Evolutionary conservation across 805 yeast species (phyloP).

Genomic region (Teunomyces funiuensis): DNA sequence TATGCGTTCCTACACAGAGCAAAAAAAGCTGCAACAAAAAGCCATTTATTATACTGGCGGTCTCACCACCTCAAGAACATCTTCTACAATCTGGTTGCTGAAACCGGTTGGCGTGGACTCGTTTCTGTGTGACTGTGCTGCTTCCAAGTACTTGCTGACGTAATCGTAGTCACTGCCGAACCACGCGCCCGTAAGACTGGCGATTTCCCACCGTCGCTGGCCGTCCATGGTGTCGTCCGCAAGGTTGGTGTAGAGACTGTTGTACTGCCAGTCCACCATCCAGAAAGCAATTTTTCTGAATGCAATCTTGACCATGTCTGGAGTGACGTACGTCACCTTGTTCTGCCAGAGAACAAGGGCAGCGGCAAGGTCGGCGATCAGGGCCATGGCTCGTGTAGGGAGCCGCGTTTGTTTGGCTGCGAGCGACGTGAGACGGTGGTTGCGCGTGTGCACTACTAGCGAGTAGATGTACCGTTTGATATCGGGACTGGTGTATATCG

Average conservation of each 20-base stretch:
- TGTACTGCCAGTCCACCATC: conserved; percentile 44
- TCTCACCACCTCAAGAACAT: conserved; percentile 29
- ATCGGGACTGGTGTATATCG: conserved; percentile 34
- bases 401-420: conserved; percentile 36
- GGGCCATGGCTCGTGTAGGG: conserved; percentile 31
- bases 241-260: conserved; percentile 12
- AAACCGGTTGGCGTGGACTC: conserved; percentile 31
- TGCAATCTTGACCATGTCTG: conserved; percentile 39
- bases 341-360: conserved; percentile 25
- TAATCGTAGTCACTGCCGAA: conserved; percentile 41
- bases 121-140: conserved; percentile 19
- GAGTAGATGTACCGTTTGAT: conserved; percentile 38
- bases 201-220: conserved; percentile 25
- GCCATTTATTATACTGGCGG: conserved; percentile 37
- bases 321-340: conserved; percentile 27
- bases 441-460: conserved; percentile 34
- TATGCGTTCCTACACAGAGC: neutral
- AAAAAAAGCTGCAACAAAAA: neutral
- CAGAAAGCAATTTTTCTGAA: conserved; percentile 41
- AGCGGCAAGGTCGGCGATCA: conserved; percentile 26
- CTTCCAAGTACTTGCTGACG: conserved; percentile 28
- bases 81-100: conserved; percentile 37
- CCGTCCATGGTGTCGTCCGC: conserved; percentile 10
- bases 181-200: conserved; percentile 44
- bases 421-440: conserved; percentile 40